phyloP scores from a whole-genome alignment of 1,284 basidiomycete genomes.

The Leccinum pachyderme region DNA sequence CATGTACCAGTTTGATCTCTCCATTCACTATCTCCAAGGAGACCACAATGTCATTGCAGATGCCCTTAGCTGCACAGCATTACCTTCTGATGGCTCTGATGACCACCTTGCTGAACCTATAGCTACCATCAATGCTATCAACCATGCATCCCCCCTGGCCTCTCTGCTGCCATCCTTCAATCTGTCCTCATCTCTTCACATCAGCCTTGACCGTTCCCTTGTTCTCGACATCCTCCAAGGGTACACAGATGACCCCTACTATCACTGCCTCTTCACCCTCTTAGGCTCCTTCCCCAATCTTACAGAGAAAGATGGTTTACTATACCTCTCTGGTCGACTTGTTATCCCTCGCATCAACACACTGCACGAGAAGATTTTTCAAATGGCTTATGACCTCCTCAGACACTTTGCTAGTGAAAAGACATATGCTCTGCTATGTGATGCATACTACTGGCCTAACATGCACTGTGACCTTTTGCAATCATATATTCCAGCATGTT shows the following conservation, averaged over 20 bases:
- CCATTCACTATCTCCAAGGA: background rate
- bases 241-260: slow-evolving; percentile 32
- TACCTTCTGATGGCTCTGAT: background rate
- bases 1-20: too few species aligned
- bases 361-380: background rate
- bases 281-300: background rate
- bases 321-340: background rate
- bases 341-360: background rate
- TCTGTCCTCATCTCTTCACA: background rate
- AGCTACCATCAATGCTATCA: background rate
- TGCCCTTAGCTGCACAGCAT: background rate
- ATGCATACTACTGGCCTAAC: background rate
- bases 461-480: background rate
- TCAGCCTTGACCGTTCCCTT: slow-evolving; percentile 10
- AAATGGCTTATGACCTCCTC: background rate
- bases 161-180: background rate
- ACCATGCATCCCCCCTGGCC: background rate
- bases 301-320: background rate
- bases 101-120: background rate
- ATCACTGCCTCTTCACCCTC: slow-evolving; percentile 15
- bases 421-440: background rate
- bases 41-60: background rate
- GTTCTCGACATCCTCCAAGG: slow-evolving; percentile 23
- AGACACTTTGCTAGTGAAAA: background rate
- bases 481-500: background rate